phyloP scores from a whole-genome alignment of 257 asterid genomes.

The Plantago ovata region DNA sequence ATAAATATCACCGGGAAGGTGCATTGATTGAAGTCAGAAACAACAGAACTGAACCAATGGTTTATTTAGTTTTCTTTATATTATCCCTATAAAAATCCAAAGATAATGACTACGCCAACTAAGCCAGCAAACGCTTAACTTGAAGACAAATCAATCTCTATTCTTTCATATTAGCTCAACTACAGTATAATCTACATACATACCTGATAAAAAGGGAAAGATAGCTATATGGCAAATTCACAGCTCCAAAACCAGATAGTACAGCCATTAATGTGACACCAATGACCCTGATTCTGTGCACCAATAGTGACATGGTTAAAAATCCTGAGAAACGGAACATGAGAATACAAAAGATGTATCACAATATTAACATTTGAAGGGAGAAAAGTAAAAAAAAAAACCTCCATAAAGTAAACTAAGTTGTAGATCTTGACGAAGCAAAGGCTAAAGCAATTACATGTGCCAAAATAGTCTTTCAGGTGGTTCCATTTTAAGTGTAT shows the following conservation, averaged over 20 bases:
- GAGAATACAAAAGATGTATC: conserved; percentile 6
- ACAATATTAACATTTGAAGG: not conserved
- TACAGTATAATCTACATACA: conserved; percentile 23
- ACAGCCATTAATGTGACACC: conserved; percentile 98
- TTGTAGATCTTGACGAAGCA: not conserved
- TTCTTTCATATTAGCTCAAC: conserved; percentile 20
- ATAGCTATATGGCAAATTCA: conserved; percentile 94
- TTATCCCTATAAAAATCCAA: too few relatives aligned
- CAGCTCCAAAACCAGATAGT: conserved; percentile 98
- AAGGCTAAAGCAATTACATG: conserved; percentile 17
- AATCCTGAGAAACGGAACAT: too few relatives aligned
- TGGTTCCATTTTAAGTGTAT: not conserved
- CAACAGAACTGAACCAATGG: not conserved
- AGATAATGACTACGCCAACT: too few relatives aligned
- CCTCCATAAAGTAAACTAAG: not conserved
- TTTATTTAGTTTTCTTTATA: not conserved
- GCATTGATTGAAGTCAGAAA: conserved; percentile 5
- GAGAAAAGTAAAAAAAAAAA: not conserved
- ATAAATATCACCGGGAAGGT: not conserved
- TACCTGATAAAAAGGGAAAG: conserved; percentile 95
- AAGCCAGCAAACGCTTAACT: too few relatives aligned
- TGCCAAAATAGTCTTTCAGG: conserved; percentile 1
- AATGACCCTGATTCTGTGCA: conserved; percentile 95
- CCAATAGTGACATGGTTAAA: conserved; percentile 92
- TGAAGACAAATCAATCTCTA: not conserved